Conservation (phyloP, 108 stramenopile species). For the Nannochloropsis gaditana region DNA sequence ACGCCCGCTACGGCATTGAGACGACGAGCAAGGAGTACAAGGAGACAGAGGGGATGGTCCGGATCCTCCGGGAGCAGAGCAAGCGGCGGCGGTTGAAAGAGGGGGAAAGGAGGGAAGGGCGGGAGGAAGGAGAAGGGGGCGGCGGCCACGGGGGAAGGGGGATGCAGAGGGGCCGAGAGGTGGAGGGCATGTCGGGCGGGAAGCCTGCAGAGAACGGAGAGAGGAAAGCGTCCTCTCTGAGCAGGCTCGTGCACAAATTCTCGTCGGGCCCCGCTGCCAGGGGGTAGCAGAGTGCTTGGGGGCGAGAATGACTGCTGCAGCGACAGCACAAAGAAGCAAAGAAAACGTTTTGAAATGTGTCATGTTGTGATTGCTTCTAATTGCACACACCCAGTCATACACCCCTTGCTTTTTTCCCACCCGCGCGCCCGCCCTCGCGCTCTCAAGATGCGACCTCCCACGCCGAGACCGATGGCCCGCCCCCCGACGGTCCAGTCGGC, state of each 20-base stretch:
- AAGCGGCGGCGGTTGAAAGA: slow-evolving; percentile 67
- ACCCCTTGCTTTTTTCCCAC: no score
- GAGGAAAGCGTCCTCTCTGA: not conserved
- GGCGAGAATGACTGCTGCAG: no score
- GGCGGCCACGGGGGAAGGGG: not conserved
- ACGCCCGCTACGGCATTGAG: slow-evolving; percentile 86
- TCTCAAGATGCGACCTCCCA: no score
- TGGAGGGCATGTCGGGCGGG: not conserved
- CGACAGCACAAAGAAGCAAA: no score
- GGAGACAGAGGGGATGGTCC: slow-evolving; percentile 79
- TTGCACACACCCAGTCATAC: no score
- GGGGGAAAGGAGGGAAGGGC: slow-evolving; percentile 19
- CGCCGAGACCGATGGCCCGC: no score
- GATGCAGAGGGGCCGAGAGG: not conserved
- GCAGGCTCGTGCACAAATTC: not conserved
- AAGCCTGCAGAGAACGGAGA: not conserved
- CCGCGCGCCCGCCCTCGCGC: no score
- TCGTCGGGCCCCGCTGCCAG: not conserved
- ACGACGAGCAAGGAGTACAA: slow-evolving; percentile 72
- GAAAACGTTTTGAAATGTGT: no score
- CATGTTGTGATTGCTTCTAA: no score
- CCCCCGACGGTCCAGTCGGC: no score
- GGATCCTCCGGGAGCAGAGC: slow-evolving; percentile 69
- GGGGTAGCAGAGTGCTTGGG: no score
- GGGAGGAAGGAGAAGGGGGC: not conserved